These are phyloP conservation scores for Geranium rotundifolium DNA, from an alignment of 345 rosid species.

Conservation along the genomic window DNA sequence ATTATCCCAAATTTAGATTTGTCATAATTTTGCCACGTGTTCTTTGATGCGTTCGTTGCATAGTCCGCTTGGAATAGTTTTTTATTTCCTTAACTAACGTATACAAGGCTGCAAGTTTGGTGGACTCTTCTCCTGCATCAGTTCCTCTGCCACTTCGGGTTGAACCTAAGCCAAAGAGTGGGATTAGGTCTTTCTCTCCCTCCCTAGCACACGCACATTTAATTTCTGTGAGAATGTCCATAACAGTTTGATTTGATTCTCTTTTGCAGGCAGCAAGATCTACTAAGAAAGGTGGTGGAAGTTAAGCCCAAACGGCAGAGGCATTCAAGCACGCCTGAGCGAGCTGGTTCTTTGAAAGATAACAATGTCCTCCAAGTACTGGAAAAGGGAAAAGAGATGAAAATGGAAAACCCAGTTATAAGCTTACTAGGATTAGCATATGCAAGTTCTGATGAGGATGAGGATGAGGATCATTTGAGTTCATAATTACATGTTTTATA, in stretches of 20 bases:
- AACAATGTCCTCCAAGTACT: conserved; percentile 8
- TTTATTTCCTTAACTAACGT: conserved; percentile 35
- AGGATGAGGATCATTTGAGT: too few relatives aligned
- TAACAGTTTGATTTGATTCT: not conserved
- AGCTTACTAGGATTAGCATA: conserved; percentile 74
- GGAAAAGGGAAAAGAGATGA: conserved; percentile 20
- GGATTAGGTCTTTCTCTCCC: conserved; percentile 51
- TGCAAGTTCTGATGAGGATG: conserved; percentile 75
- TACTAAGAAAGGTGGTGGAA: conserved; percentile 78
- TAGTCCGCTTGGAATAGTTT: not conserved
- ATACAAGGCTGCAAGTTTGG: conserved; percentile 86
- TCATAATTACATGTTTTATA: too few relatives aligned
- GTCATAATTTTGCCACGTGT: not conserved
- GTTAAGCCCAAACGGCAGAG: conserved; percentile 64
- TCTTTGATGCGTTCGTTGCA: not conserved
- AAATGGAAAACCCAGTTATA: conserved; percentile 36
- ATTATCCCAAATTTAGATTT: not conserved
- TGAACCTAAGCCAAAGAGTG: conserved; percentile 92
- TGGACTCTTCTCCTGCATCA: conserved; percentile 77
- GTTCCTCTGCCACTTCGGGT: conserved; percentile 83
- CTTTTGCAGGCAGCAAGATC: conserved; percentile 65
- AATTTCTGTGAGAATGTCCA: not conserved
- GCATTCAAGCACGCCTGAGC: conserved; percentile 23
- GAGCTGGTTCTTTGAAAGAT: conserved; percentile 17
- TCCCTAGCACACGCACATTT: not conserved